Conservation (phyloP, 1,284 basidiomycete species). For the Malassezia nana region DNA sequence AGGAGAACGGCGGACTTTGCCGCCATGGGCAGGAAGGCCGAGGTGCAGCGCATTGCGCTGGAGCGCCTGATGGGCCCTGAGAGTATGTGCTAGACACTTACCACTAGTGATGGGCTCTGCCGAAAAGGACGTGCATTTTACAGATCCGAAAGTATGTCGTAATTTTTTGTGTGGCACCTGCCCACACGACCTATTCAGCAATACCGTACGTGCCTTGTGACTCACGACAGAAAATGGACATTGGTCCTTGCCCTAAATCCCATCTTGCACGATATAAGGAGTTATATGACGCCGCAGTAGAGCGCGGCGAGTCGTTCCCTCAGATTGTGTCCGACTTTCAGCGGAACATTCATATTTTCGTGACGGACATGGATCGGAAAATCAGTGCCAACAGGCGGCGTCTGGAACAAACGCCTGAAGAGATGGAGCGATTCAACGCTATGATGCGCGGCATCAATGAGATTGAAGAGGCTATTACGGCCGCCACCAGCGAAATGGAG, state of each 20-base stretch:
- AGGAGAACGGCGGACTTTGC: not conserved
- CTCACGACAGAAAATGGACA: conserved; percentile 82
- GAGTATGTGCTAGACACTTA: conserved; percentile 14
- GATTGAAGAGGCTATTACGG: conserved; percentile 95
- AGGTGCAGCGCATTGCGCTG: conserved; percentile 84
- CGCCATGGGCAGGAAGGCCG: conserved; percentile 50
- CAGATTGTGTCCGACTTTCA: conserved; percentile 58
- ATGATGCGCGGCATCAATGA: conserved; percentile 99
- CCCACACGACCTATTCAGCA: conserved; percentile 92
- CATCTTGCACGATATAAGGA: conserved; percentile 90
- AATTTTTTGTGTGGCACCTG: conserved; percentile 97
- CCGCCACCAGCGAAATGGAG: conserved; percentile 96
- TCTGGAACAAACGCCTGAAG: conserved; percentile 97
- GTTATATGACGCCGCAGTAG: conserved; percentile 71
- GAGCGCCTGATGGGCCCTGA: conserved; percentile 54
- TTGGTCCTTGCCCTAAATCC: conserved; percentile 92
- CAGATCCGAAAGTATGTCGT: conserved; percentile 95
- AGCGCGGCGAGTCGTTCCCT: conserved; percentile 53
- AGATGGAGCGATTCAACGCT: conserved; percentile 96
- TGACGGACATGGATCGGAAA: conserved; percentile 94
- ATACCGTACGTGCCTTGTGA: conserved; percentile 63
- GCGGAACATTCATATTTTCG: conserved; percentile 84
- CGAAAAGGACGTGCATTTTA: conserved; percentile 66
- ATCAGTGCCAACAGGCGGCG: conserved; percentile 86
- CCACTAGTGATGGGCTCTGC: conserved; percentile 40